Base-by-base conservation (phyloP, 177 flowering plant genomes). In the Vitis hybrid region DNA sequence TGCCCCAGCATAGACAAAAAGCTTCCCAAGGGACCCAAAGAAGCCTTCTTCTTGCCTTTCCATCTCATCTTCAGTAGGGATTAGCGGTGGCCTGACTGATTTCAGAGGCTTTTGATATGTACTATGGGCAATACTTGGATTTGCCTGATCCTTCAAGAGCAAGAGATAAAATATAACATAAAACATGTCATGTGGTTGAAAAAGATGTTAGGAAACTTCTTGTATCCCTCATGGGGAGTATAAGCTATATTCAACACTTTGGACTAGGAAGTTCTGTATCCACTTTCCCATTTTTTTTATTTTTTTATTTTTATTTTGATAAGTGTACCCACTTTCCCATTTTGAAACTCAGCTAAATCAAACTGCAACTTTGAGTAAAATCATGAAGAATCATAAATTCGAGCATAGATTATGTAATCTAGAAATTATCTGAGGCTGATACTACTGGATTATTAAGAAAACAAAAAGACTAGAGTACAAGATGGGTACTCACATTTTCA, bases 21-120 rank as follows among this genome's bases (percentile, higher is more conserved):
- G 88, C 70, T 77, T 88, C 55, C 83, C 88, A 3, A 90, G 60
- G 22, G 97, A 91, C 22, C 78, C 86, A 62, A 91, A 78, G 33
- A 94, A 79, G 8, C 91, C 84, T 75, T 93, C 96, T 65, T 90
- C 97, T 74, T 78, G 96, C 72, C 81, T 89, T 80, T 90, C 94
- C 16, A 51, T 78, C 55, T 89, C 91, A 52, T 81, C 86, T 70
- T 87, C 95, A 3, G 78, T 66, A 51, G 98, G 98, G 65, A 93
- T 93, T 71, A 91, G 68, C 48, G 97, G 92, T 12, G 93, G 98
- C 75, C 97, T 78, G 75, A 86, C 80, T 15, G 92, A 84, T 75
- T 86, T 88, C 65, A 80, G 58, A 50, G 96, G 88, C 82, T 86
- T 90, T 74, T 86, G 85, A 75, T 89, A 90, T 15, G 77, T 79